Percentiles rank a stretch among this genome's conserved stretches.
phyloP scores from a whole-genome alignment of 768 basidiomycete genomes.

The Termitomyces sp. region DNA sequence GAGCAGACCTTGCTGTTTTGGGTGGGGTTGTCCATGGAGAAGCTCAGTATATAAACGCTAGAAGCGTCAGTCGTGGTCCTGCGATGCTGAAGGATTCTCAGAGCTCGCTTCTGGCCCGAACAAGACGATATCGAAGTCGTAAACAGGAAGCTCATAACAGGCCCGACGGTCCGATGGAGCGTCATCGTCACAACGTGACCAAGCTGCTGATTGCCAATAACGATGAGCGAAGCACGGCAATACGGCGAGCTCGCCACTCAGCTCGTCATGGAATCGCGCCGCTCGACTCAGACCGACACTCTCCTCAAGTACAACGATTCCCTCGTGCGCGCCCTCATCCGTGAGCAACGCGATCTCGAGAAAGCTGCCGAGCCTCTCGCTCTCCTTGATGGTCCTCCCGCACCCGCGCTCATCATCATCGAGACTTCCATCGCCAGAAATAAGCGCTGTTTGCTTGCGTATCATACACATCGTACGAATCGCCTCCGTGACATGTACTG shows the following conservation, averaged over 20 bases:
- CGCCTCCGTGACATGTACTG: slow-evolving; percentile 86
- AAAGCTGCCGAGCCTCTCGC: slow-evolving; percentile 38
- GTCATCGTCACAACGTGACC: slow-evolving; percentile 1
- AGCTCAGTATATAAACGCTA: background rate
- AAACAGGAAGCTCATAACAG: background rate
- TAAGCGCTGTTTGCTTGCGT: slow-evolving; percentile 93
- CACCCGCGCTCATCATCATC: slow-evolving; percentile 70
- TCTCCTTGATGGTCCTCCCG: slow-evolving; percentile 34
- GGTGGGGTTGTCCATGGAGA: background rate
- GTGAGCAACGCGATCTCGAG: slow-evolving; percentile 90
- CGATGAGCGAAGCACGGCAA: slow-evolving; percentile 54
- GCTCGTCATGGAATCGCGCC: slow-evolving; percentile 80
- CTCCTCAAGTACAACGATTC: slow-evolving; percentile 90
- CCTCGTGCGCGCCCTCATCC: slow-evolving; percentile 78
- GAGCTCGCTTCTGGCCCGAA: background rate
- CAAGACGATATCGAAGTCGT: background rate
- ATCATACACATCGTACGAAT: slow-evolving; percentile 83
- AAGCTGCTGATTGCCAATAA: slow-evolving; percentile 9
- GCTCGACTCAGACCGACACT: slow-evolving; percentile 78
- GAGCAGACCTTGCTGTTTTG: background rate
- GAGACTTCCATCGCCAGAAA: slow-evolving; percentile 89
- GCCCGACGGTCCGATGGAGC: background rate
- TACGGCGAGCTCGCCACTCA: slow-evolving; percentile 85
- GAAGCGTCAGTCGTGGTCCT: background rate
- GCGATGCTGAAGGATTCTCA: background rate